A percentile compares a stretch with the other conserved stretches of the same genome.
phyloP scores from a whole-genome alignment of 495 filamentous ascomycete genomes.

The Talaromyces thailandensis region DNA sequence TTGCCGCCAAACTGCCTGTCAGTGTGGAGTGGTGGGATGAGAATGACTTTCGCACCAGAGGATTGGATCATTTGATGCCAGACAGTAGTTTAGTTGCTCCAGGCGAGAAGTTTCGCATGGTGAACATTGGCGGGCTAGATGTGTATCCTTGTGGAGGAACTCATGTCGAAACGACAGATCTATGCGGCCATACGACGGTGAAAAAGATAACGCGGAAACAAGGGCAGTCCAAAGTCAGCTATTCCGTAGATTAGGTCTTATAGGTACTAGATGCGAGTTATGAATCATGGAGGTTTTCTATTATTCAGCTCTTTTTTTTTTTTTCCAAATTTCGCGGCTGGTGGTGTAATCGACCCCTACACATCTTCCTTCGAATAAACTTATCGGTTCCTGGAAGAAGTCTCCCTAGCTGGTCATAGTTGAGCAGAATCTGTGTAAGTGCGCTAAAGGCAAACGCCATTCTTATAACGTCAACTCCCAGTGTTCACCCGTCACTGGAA shows the following conservation, averaged over 20 bases:
- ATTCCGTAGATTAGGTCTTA: slow-evolving; percentile 25
- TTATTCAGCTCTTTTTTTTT: not conserved
- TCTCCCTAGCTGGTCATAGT: not conserved
- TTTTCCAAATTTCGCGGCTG: not conserved
- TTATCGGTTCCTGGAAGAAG: not conserved
- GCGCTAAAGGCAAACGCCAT: not conserved
- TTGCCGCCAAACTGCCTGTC: slow-evolving; percentile 42
- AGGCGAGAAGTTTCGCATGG: slow-evolving; percentile 41
- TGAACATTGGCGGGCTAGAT: slow-evolving; percentile 49
- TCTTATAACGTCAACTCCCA: slow-evolving; percentile 13
- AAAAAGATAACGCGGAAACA: slow-evolving; percentile 51
- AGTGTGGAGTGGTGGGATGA: slow-evolving; percentile 52
- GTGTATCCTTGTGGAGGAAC: slow-evolving; percentile 59
- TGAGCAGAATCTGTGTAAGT: not conserved
- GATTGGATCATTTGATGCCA: slow-evolving; percentile 39
- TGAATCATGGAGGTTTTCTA: not conserved
- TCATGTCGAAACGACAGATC: slow-evolving; percentile 45
- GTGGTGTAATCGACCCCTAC: not conserved
- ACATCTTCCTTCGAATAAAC: not conserved
- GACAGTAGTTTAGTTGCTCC: slow-evolving; percentile 32
- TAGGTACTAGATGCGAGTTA: not conserved
- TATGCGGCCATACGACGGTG: slow-evolving; percentile 45
- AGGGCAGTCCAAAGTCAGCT: slow-evolving; percentile 46
- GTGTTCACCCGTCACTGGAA: slow-evolving; percentile 14
- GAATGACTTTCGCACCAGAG: slow-evolving; percentile 33